phyloP scores from a whole-genome alignment of 108 stramenopile species.

The Conticribra guillardii region DNA sequence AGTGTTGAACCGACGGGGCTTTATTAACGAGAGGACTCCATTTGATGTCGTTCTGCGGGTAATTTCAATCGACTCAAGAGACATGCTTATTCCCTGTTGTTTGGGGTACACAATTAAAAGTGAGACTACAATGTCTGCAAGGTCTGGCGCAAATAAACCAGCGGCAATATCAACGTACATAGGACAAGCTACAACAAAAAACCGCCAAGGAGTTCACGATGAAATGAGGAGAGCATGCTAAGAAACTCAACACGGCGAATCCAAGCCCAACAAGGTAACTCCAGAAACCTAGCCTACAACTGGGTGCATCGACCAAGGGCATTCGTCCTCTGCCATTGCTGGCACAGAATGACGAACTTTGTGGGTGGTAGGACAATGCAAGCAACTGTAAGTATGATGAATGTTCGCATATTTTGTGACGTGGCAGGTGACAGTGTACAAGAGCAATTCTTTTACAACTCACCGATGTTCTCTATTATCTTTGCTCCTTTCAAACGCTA shows the following conservation, averaged over 20 bases:
- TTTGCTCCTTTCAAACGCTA: slow-evolving; percentile 48
- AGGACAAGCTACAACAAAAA: slow-evolving; percentile 51
- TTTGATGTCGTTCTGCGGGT: slow-evolving; percentile 33
- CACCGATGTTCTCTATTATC: slow-evolving; percentile 48
- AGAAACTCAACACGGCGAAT: slow-evolving; percentile 57
- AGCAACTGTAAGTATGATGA: too few species aligned
- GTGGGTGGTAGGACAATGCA: too few species aligned
- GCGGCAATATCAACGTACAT: too few species aligned
- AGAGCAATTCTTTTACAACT: neutral
- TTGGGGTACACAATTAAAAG: too few species aligned
- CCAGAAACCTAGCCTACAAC: slow-evolving; percentile 20
- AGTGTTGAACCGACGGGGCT: slow-evolving; percentile 51
- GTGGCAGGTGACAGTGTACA: too few species aligned
- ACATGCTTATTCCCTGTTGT: slow-evolving; percentile 63
- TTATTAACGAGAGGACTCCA: slow-evolving; percentile 45
- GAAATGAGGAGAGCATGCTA: slow-evolving; percentile 66
- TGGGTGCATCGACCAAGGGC: slow-evolving; percentile 15
- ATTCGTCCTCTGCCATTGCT: slow-evolving; percentile 39
- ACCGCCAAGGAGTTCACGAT: slow-evolving; percentile 62
- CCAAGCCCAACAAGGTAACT: slow-evolving; percentile 51
- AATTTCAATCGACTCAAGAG: slow-evolving; percentile 67
- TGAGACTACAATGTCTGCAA: too few species aligned
- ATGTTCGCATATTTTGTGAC: too few species aligned
- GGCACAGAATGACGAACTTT: slow-evolving; percentile 39
- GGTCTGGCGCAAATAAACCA: too few species aligned